Percentiles rank a stretch among this genome's conserved stretches.
These are phyloP conservation scores for Fusarium nanum DNA, from an alignment of 2,329 filamentous ascomycete genomes.

Conservation along the genomic window DNA sequence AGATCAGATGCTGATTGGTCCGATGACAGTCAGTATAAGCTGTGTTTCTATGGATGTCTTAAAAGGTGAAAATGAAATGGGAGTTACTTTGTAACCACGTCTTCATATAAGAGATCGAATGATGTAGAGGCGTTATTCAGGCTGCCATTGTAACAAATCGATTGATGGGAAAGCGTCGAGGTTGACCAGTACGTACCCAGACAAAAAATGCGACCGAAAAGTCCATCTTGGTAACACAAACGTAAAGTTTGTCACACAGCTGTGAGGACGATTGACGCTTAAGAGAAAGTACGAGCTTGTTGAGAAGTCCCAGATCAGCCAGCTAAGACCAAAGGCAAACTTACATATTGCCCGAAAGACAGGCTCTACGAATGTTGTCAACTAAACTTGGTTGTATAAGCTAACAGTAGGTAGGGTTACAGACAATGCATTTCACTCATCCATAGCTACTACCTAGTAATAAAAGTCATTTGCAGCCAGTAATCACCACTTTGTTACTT, in stretches of 20 bases:
- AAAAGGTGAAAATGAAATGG: neutral
- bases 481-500: neutral
- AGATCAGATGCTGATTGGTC: conserved; percentile 17
- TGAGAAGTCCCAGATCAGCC: neutral
- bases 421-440: neutral
- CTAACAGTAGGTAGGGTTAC: neutral
- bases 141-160: too few relatives aligned
- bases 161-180: neutral
- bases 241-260: neutral
- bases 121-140: neutral
- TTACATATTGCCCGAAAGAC: neutral
- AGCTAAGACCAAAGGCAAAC: neutral
- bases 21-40: neutral
- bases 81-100: neutral
- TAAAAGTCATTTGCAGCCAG: neutral
- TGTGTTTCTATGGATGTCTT: neutral
- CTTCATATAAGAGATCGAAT: neutral
- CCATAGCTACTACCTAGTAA: neutral
- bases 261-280: neutral
- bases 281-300: neutral
- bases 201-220: neutral
- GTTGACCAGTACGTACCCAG: neutral
- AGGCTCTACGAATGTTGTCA: neutral
- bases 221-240: neutral
- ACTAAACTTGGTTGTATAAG: neutral